Evolutionary conservation across 352 stramenopile genomes (phyloP), one percentile per base, ranked within the genome.

Genomic region (Globisporangium iwayamae): DNA sequence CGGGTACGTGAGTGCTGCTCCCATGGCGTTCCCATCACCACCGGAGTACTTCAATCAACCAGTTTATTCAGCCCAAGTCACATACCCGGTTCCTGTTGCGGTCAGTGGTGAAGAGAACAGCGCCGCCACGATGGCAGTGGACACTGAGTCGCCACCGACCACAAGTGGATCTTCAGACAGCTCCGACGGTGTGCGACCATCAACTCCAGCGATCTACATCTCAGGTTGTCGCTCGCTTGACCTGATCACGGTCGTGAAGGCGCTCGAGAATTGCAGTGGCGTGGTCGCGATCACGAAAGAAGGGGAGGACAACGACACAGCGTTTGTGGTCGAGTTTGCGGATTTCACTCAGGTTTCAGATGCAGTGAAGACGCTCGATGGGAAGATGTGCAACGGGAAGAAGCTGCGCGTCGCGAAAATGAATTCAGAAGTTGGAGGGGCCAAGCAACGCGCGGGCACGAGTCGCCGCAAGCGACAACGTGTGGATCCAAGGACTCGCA

Each of bases 401-500:
- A 90, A 81, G 55, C 69, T 92, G 46, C 76, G 72, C 34, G 79
- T 80, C 16, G 64, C 28, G 7, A 10, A 54, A 0, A 36, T 65
- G 60, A 50, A 25, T 38, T 16, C 65, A 1, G 11, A 76, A 10
- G 13, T 55, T 30, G 25, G 48, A 6, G 58, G 57, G 9, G 57
- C 22, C 25, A 64, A 65, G 4, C 50, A 62, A 25, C 56, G 76
- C 2, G 58, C 69, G 9, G 73, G 62, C 0, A 74, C 81, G 22
- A 79, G 83, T 34, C 78, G 78, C 56, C 79, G 83, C 30, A 92
- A 92, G 66, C 72, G 83, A 32, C 83, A 92, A 63, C 81, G 83
- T 39, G 62, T 92, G 30, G 83, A 90, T 55, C 70, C 63, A 25
- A 73, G 56, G 36, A 38, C 52, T 47, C 48, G 56, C 13, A 60